Evolutionary conservation across 805 yeast species (phyloP).

Genomic region (Dipodascopsis uninucleata): DNA sequence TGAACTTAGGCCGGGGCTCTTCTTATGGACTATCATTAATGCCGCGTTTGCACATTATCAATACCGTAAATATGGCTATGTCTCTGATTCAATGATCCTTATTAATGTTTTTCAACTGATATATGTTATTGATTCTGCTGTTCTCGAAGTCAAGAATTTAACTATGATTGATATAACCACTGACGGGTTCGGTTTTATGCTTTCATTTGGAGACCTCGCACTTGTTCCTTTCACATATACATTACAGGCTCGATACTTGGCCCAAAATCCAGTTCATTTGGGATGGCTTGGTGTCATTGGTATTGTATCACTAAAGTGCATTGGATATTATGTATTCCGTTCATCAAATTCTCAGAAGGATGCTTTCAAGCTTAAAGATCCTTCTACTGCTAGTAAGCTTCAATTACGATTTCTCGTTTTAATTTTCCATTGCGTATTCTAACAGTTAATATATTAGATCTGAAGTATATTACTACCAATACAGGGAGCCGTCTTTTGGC

Average conservation of each 20-base stretch:
- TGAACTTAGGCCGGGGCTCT: constrained; percentile 91
- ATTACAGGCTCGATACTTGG: constrained; percentile 77
- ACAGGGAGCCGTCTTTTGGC: constrained; percentile 70
- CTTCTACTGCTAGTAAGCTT: constrained; percentile 46
- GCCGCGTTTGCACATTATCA: constrained; percentile 75
- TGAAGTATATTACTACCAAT: constrained; percentile 63
- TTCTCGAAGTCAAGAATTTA: constrained; percentile 83
- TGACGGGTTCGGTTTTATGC: constrained; percentile 97
- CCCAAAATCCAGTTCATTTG: constrained; percentile 57
- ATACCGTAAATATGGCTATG: constrained; percentile 53
- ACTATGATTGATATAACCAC: constrained; percentile 95
- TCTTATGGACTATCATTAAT: constrained; percentile 78
- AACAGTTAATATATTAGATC: constrained; percentile 16
- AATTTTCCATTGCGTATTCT: background rate
- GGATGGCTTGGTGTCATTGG: constrained; percentile 41
- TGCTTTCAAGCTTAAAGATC: constrained; percentile 72
- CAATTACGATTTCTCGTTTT: background rate
- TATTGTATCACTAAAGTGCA: constrained; percentile 48
- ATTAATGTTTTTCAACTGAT: constrained; percentile 69
- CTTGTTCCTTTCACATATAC: constrained; percentile 91
- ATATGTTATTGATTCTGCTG: constrained; percentile 86
- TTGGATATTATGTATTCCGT: constrained; percentile 81
- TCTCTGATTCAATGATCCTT: constrained; percentile 69
- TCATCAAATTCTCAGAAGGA: constrained; percentile 82
- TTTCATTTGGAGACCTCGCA: constrained; percentile 88